Evolutionary conservation across 129 eudicot species (phyloP).

Genomic region (Kitagawia praeruptora): DNA sequence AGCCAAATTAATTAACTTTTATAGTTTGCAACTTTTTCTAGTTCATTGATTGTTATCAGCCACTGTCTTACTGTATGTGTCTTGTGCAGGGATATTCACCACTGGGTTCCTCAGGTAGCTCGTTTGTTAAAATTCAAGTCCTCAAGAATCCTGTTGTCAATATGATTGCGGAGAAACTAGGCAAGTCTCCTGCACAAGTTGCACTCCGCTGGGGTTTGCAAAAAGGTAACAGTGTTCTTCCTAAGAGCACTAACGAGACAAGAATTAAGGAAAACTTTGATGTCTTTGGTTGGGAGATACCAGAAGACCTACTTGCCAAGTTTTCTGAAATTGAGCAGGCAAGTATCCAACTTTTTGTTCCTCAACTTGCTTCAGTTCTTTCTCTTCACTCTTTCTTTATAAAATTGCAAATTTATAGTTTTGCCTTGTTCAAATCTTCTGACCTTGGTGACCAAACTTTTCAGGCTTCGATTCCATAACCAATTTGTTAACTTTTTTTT

Average conservation of each 20-base stretch:
- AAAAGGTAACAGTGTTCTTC: conserved; percentile 70
- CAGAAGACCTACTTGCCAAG: conserved; percentile 48
- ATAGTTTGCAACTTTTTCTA: not conserved
- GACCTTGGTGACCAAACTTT: not conserved
- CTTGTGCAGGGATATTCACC: conserved; percentile 63
- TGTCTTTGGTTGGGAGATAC: conserved; percentile 71
- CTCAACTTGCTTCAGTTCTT: not conserved
- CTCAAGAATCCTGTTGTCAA: conserved; percentile 41
- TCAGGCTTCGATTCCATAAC: not conserved
- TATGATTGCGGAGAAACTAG: conserved; percentile 50
- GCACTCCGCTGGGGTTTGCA: conserved; percentile 79
- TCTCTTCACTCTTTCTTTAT: not conserved
- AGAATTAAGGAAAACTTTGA: conserved; percentile 59
- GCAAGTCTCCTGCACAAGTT: conserved; percentile 80
- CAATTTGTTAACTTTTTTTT: not conserved
- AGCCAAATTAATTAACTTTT: not conserved
- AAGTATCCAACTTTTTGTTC: not conserved
- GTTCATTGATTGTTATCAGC: not conserved
- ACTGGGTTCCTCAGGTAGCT: conserved; percentile 60
- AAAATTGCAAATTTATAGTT: not conserved
- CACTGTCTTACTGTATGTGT: not conserved
- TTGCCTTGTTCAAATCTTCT: not conserved
- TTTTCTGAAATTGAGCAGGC: conserved; percentile 67
- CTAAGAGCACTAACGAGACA: conserved; percentile 53
- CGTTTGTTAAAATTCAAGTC: conserved; percentile 38